phyloP scores from a whole-genome alignment of 2,329 filamentous ascomycete genomes.

The Aspergillus ochraceoroseus region DNA sequence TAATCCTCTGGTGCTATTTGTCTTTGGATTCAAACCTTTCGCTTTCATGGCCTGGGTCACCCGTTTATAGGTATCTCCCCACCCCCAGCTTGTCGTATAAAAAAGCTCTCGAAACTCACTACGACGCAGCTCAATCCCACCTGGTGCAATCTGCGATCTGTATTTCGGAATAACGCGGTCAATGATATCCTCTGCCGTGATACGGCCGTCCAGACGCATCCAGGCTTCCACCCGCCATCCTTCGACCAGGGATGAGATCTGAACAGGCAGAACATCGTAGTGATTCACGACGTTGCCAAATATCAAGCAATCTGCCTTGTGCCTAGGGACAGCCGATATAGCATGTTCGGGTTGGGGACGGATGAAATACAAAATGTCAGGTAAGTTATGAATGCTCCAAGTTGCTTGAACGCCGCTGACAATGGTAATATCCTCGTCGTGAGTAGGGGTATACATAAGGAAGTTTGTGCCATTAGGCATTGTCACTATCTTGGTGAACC shows the following conservation, averaged over 20 bases:
- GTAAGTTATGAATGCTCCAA: constrained; percentile 26
- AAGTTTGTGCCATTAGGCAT: neutral
- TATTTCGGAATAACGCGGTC: constrained; percentile 21
- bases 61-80: neutral
- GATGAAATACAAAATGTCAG: constrained; percentile 26
- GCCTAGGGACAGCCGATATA: constrained; percentile 4
- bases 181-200: constrained; percentile 23
- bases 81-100: constrained; percentile 14
- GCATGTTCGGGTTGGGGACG: constrained; percentile 9
- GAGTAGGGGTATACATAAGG: neutral
- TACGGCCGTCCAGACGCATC: constrained; percentile 24
- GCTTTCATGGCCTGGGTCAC: neutral
- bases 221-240: constrained; percentile 28
- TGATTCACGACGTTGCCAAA: constrained; percentile 16
- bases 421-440: constrained; percentile 12
- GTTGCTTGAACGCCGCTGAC: constrained; percentile 16
- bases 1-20: constrained; percentile 3
- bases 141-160: neutral
- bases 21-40: neutral
- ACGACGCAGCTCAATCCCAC: constrained; percentile 14
- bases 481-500: neutral
- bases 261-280: constrained; percentile 16
- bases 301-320: constrained; percentile 13
- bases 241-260: constrained; percentile 22
- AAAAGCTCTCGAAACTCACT: constrained; percentile 15